These are phyloP conservation scores for Echium plantagineum DNA, from an alignment of 257 asterid genomes.

Conservation along the genomic window DNA sequence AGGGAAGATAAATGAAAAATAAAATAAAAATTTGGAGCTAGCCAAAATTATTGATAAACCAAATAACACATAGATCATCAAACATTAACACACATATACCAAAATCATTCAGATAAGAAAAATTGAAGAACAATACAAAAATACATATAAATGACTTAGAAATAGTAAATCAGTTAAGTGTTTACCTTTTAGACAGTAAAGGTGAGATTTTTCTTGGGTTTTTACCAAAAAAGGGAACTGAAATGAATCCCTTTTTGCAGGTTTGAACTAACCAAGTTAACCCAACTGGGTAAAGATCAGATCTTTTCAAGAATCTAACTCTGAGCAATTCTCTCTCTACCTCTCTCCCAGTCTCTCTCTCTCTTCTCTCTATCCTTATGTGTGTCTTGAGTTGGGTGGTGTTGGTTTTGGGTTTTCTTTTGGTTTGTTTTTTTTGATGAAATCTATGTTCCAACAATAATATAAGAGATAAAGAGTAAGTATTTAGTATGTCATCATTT, in stretches of 20 bases:
- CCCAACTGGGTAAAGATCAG: slow-evolving; percentile 14
- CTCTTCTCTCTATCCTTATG: background rate
- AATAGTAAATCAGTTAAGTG: too few relatives aligned
- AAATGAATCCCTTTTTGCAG: slow-evolving; percentile 16
- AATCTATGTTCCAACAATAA: slow-evolving; percentile 28
- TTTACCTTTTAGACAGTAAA: background rate
- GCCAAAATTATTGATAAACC: background rate
- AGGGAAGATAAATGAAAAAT: background rate
- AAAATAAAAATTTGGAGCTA: too few relatives aligned
- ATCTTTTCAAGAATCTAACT: slow-evolving; percentile 13
- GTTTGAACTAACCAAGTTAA: slow-evolving; percentile 15
- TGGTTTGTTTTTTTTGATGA: slow-evolving; percentile 12
- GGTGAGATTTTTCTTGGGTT: background rate
- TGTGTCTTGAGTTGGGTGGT: background rate
- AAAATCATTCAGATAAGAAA: too few relatives aligned
- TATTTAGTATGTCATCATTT: too few relatives aligned
- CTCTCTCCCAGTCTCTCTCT: slow-evolving; percentile 2
- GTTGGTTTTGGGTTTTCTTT: slow-evolving; percentile 1
- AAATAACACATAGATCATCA: background rate
- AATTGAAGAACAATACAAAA: too few relatives aligned
- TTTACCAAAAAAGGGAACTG: background rate
- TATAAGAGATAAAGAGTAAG: slow-evolving; percentile 17
- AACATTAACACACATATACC: background rate
- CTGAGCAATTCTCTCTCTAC: background rate
- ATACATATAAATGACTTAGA: background rate